Evolutionary conservation across 2,329 filamentous ascomycete genomes (phyloP), one percentile per base, ranked within the genome.

Genomic region (Pseudogymnoascus sp.): DNA sequence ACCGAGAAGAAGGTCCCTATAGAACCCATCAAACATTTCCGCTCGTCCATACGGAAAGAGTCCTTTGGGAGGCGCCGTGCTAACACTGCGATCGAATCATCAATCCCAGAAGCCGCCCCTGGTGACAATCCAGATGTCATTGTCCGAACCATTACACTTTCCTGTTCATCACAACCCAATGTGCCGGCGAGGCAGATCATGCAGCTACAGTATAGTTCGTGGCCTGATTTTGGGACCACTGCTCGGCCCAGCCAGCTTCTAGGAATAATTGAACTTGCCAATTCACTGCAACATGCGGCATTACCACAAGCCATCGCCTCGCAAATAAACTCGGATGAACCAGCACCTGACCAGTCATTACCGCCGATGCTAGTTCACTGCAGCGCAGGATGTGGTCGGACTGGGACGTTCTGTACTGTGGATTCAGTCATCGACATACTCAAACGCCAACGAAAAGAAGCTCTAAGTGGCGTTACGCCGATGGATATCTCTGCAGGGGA

Each of bases 391-490:
- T 99, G 94, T 75, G 94, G 94, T 0, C 88, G 94, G 12, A 99
- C 94, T 0, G 94, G 94, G 3, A 93, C 94, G 0, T 99, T 97
- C 72, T 97, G 94, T 74, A 96, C 94, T 0, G 92, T 97, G 14
- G 94, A 97, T 73, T 93, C 89, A 39, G 94, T 97, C 7, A 88
- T 97, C 63, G 92, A 97, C 74, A 96, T 97, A 90, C 78, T 99
- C 64, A 96, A 96, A 77, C 86, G 90, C n/a, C 92, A 96, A 74
- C 83, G 78, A 19, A 73, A 74, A 64, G 76, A 75, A 31, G 69
- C 68, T 4, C 72, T 33, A 31, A 69, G 63, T 60, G 71, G 66
- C 31, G 69, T 67, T 19, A 69, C 68, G 2, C 77, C 78, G 0
- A 82, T 82, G 80, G 77, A 80, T 10, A 59, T 77, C 4, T 74